Conservation (phyloP, 2,329 filamentous ascomycete species). For the Neopestalotiopsis sp. region DNA sequence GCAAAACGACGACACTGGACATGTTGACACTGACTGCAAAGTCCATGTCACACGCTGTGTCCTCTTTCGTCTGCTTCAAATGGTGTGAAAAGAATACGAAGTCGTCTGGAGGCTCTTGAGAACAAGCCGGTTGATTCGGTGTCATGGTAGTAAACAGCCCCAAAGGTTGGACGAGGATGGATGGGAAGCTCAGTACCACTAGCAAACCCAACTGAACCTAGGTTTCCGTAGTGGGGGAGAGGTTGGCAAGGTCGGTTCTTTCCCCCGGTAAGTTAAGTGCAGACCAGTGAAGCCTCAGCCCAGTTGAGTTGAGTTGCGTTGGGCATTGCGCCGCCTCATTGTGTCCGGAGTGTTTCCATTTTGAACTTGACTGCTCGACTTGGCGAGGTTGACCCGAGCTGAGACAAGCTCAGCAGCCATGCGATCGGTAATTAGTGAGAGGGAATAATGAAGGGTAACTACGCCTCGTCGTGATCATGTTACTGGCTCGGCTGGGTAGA, state of each 20-base stretch:
- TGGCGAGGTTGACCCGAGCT: neutral
- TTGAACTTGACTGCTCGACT: neutral
- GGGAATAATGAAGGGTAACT: neutral
- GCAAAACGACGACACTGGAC: neutral
- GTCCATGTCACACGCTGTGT: neutral
- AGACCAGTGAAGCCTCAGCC: neutral
- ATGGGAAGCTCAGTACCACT: no score
- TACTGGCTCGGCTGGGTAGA: neutral
- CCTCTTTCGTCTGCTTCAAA: neutral
- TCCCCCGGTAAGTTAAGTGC: neutral
- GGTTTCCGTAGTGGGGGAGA: neutral
- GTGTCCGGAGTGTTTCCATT: neutral
- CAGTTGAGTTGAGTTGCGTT: neutral
- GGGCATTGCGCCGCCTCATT: neutral
- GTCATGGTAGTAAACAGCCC: no score
- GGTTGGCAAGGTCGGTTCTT: neutral
- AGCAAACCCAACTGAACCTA: no score
- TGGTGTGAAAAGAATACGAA: neutral
- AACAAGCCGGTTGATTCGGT: no score
- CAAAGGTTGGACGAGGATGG: no score
- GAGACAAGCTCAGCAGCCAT: neutral
- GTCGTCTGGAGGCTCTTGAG: neutral
- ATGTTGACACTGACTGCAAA: neutral
- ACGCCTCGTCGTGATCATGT: neutral
- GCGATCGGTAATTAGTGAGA: neutral